Percentiles rank a stretch among this genome's conserved stretches.
phyloP scores from a whole-genome alignment of 2,329 filamentous ascomycete genomes.

The Diaporthe sp. region DNA sequence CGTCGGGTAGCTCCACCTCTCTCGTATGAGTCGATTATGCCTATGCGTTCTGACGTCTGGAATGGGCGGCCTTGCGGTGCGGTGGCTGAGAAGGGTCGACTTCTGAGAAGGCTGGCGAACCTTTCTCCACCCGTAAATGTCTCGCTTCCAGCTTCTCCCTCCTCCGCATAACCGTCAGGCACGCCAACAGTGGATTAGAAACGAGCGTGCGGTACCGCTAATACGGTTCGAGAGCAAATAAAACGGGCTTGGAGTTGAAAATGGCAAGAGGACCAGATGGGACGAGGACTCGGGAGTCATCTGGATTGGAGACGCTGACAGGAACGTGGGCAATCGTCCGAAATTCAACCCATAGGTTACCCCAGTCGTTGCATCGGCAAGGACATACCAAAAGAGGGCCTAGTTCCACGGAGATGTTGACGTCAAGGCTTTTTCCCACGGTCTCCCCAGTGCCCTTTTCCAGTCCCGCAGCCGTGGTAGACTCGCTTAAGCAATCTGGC shows the following conservation, averaged over 20 bases:
- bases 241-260: constrained; percentile 20
- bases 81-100: neutral
- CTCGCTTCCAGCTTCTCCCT: neutral
- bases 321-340: constrained; percentile 12
- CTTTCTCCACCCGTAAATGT: constrained; percentile 20
- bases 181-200: neutral
- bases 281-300: constrained; percentile 21
- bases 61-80: neutral
- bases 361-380: neutral
- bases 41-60: neutral
- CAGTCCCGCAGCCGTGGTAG: constrained; percentile 3
- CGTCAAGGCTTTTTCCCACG: neutral
- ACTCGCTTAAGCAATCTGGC: constrained; percentile 6
- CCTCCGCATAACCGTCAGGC: constrained; percentile 10
- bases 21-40: neutral
- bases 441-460: neutral
- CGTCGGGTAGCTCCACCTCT: constrained; percentile 8
- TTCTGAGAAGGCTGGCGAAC: neutral
- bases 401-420: constrained; percentile 18
- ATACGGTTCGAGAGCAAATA: constrained; percentile 7
- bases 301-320: constrained; percentile 22
- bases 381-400: neutral
- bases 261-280: constrained; percentile 7
- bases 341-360: neutral
- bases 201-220: constrained; percentile 16